Base-by-base conservation (phyloP, 179 eudicot genomes). In the Gypsophila paniculata region DNA sequence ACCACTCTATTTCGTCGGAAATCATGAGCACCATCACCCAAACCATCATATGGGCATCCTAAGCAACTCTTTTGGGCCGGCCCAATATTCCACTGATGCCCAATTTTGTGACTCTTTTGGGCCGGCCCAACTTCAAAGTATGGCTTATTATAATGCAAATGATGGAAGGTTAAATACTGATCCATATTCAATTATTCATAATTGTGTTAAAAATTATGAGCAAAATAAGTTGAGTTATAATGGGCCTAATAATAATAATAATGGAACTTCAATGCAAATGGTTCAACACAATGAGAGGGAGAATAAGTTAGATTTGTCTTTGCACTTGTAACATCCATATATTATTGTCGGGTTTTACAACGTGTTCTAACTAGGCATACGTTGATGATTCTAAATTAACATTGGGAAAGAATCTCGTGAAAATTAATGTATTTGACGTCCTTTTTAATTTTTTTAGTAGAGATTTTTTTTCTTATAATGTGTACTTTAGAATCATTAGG, bases 281-380 rank as follows among this genome's bases (percentile, higher is more conserved):
- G 59, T 59, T 63, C 70, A 49, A 46, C 21, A 63, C 38, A 73
- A 55, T 60, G 82, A 74, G 59, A 85, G 73, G 52, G 87, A 83
- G 52, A 89, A 76, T 57, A 86, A 79, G 60, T 86, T 89, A 71
- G 97, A 91, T 80, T 79, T 91, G 74, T 86, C 95, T 38, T 89
- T 91, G 76, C 97, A 89, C 74, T 82, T 91, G 74, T 91, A 82
- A 64, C 6, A 74, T 44, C 44, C 44, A 15, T 23, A 14, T 2
- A 14, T 2, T 29, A 29, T 29, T 29, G 34, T 1, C 34, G 34
- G 34, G 34, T 29, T n/a, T n/a, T n/a, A n/a, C n/a, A n/a, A n/a
- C n/a, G n/a, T n/a, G n/a, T n/a, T n/a, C n/a, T n/a, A n/a, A n/a
- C n/a, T n/a, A n/a, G n/a, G n/a, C n/a, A n/a, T n/a, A n/a, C n/a